phyloP scores from a whole-genome alignment of 2,329 filamentous ascomycete species.

The Escovopsis sp. region DNA sequence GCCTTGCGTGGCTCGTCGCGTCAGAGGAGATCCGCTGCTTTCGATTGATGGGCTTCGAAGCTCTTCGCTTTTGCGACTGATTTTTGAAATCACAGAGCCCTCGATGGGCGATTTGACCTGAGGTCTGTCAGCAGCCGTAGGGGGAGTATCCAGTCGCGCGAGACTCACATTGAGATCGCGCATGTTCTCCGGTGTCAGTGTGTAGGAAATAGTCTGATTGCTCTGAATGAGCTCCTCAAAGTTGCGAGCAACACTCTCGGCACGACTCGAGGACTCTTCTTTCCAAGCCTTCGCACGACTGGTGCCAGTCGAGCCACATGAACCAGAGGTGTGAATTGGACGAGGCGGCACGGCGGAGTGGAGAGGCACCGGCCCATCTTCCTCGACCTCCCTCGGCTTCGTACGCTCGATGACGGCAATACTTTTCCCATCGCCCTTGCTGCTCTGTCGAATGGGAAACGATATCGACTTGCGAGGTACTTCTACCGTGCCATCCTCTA shows the following conservation, averaged over 20 bases:
- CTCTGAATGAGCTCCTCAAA: constrained; percentile 72
- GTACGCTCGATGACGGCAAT: constrained; percentile 25
- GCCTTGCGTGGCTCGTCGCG: constrained; percentile 2
- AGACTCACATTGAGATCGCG: constrained; percentile 55
- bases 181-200: constrained; percentile 66
- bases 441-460: constrained; percentile 11
- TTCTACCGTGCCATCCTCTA: constrained; percentile 19
- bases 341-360: constrained; percentile 16
- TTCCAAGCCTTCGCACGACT: constrained; percentile 36
- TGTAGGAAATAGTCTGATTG: constrained; percentile 70
- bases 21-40: constrained; percentile 15
- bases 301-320: constrained; percentile 27
- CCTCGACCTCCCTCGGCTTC: constrained; percentile 20
- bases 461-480: constrained; percentile 18
- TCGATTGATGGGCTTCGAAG: constrained; percentile 21
- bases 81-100: constrained; percentile 27
- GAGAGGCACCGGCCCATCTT: constrained; percentile 12
- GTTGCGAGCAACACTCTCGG: constrained; percentile 48
- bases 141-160: background rate
- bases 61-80: constrained; percentile 33
- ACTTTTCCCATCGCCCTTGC: constrained; percentile 20
- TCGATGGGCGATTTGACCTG: constrained; percentile 27
- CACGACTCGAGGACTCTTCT: constrained; percentile 32
- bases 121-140: constrained; percentile 6
- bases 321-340: constrained; percentile 33